A percentile compares a stretch with the other conserved stretches of the same genome.
Conservation (phyloP, 768 basidiomycete genomes). For the Saitozyma sp. region DNA sequence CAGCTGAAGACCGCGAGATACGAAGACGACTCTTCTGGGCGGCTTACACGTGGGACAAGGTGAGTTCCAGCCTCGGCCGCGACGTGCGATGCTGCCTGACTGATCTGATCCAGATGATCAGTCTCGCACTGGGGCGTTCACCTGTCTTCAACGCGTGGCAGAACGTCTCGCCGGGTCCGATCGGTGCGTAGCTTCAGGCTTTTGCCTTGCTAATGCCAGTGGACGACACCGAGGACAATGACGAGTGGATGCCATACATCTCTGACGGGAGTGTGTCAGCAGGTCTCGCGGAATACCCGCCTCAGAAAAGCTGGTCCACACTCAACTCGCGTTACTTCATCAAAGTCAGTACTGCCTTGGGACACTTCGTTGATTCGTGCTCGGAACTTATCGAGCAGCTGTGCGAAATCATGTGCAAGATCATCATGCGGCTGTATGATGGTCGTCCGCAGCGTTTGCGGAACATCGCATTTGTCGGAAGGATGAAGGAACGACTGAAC, state of each 20-base stretch:
- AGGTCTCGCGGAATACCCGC: conserved; percentile 16
- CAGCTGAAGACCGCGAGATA: conserved; percentile 26
- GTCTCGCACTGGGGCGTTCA: conserved; percentile 20
- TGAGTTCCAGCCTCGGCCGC: background rate
- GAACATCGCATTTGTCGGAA: conserved; percentile 10
- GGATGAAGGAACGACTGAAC: conserved; percentile 12
- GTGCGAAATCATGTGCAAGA: conserved; percentile 29
- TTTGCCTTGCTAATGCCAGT: background rate
- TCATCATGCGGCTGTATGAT: conserved; percentile 28
- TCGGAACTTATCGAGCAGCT: background rate
- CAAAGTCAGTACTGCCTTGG: background rate
- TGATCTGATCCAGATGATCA: conserved; percentile 14
- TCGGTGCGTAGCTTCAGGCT: background rate
- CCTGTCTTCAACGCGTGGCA: conserved; percentile 27
- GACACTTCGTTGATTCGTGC: too few relatives aligned
- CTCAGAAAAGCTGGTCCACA: conserved; percentile 18
- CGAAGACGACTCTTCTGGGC: conserved; percentile 28
- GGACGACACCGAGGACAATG: conserved; percentile 31
- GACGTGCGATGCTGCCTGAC: background rate
- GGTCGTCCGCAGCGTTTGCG: conserved; percentile 11
- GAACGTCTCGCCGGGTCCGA: conserved; percentile 26
- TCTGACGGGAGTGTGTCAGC: conserved; percentile 9
- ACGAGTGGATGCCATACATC: conserved; percentile 23
- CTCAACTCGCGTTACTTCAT: conserved; percentile 18
- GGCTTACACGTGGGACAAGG: conserved; percentile 31